Evolutionary conservation across 805 yeast genomes (phyloP).

Genomic region (Lipomyces chichibuensis): DNA sequence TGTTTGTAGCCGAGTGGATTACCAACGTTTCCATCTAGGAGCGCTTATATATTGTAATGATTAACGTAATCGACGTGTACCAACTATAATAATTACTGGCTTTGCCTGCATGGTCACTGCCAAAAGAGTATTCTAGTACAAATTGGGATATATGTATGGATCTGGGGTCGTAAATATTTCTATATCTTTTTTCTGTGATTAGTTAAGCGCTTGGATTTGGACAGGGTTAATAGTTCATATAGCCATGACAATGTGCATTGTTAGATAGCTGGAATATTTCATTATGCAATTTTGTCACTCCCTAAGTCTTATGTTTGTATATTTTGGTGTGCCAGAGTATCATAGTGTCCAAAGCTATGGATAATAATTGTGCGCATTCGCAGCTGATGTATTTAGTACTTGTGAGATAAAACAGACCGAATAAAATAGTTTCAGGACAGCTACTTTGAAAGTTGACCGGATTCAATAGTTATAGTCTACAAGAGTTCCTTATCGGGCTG

Average conservation of each 20-base stretch:
- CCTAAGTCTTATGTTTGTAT: not conserved
- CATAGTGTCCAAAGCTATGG: not conserved
- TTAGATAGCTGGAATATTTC: not conserved
- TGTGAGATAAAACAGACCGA: not conserved
- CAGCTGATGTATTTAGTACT: not conserved
- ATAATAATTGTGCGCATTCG: not conserved
- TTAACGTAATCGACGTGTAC: not conserved
- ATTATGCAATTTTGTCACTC: not conserved
- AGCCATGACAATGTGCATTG: not conserved
- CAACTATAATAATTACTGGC: not conserved
- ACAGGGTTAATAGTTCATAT: not conserved
- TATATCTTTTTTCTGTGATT: not conserved
- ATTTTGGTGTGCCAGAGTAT: not conserved
- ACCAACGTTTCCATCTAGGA: constrained; percentile 1
- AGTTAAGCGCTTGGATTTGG: not conserved
- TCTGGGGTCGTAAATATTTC: not conserved
- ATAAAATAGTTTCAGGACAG: not conserved
- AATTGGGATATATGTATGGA: not conserved
- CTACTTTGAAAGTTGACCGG: not conserved
- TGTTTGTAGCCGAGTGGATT: constrained; percentile 76
- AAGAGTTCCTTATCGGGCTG: no score
- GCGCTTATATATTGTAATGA: not conserved
- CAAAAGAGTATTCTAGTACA: not conserved
- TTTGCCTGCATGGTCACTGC: not conserved
- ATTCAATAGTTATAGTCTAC: no score